A percentile compares a stretch with the other conserved stretches of the same genome.
phyloP scores from a whole-genome alignment of 768 basidiomycete species.

The Lactarius quietus region DNA sequence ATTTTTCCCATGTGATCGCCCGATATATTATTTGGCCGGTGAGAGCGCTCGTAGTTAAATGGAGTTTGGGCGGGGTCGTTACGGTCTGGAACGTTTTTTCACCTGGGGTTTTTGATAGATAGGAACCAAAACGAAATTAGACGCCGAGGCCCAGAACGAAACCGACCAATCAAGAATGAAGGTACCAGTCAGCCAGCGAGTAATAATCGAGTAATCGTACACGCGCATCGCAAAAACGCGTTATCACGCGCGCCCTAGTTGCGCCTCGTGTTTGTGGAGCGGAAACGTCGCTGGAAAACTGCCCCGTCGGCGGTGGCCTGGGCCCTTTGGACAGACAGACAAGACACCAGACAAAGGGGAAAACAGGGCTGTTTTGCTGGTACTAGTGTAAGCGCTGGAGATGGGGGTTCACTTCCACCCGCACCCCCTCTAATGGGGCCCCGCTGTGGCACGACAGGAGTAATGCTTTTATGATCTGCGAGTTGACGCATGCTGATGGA shows the following conservation, averaged over 20 bases:
- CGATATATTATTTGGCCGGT: not conserved
- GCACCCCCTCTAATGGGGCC: no score
- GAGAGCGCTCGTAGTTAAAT: not conserved
- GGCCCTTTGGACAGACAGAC: not conserved
- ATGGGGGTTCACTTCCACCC: no score
- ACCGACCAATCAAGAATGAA: no score
- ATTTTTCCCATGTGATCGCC: constrained; percentile 7
- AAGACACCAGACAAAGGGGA: not conserved
- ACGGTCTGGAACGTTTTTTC: not conserved
- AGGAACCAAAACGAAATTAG: not conserved
- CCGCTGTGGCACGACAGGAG: no score
- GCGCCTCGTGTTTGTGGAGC: constrained; percentile 23
- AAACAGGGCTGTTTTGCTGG: not conserved
- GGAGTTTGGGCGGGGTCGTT: not conserved
- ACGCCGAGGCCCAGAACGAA: no score
- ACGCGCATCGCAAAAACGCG: not conserved
- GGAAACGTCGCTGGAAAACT: constrained; percentile 23
- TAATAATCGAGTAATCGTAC: not conserved
- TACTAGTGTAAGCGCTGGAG: no score
- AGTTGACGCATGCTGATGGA: no score
- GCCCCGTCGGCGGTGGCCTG: constrained; percentile 10
- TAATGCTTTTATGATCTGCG: no score
- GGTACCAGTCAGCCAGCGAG: no score
- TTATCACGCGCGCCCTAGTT: not conserved
- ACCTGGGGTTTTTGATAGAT: not conserved